Evolutionary conservation across 163 green algal genomes (phyloP).

Genomic region (Chlamydomonas reinhardtii): DNA sequence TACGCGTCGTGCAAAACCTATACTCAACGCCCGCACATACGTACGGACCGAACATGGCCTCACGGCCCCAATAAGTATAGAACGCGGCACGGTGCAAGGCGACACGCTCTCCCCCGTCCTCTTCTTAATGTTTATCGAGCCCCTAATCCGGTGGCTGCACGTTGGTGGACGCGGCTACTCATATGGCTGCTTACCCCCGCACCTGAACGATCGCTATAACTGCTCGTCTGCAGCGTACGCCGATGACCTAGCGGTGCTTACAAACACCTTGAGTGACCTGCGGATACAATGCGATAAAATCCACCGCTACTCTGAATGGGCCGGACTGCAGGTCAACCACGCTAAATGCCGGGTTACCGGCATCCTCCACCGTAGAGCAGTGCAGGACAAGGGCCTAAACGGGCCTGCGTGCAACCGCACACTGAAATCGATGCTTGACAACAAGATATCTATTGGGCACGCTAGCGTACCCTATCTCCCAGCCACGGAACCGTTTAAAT

Average conservation of each 20-base stretch:
- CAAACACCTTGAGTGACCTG: conserved; percentile 12
- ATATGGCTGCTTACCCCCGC: conserved; percentile 1
- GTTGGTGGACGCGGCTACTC: conserved; percentile 43
- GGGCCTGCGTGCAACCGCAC: no score
- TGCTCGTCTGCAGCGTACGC: conserved; percentile 33
- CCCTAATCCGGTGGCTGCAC: conserved; percentile 56
- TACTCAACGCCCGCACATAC: conserved; percentile 49
- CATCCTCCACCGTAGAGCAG: conserved; percentile 17
- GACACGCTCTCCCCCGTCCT: conserved; percentile 60
- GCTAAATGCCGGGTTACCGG: conserved; percentile 40
- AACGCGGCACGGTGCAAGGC: conserved; percentile 47
- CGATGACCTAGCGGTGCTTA: conserved; percentile 40
- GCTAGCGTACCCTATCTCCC: no score
- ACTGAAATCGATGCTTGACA: no score
- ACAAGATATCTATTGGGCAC: no score
- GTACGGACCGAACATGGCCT: conserved; percentile 11
- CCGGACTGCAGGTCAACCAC: conserved; percentile 39
- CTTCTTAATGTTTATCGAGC: conserved; percentile 62
- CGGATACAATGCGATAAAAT: conserved; percentile 43
- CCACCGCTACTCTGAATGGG: conserved; percentile 17
- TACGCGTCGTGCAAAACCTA: conserved; percentile 41
- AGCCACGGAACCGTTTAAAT: no score
- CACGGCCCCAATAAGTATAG: conserved; percentile 35
- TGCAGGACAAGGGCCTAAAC: no score
- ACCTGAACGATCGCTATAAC: background rate